A percentile compares a stretch with the other conserved stretches of the same genome.
Evolutionary conservation across 306 rosid genomes (phyloP).

Genomic region (Vigna mungo): DNA sequence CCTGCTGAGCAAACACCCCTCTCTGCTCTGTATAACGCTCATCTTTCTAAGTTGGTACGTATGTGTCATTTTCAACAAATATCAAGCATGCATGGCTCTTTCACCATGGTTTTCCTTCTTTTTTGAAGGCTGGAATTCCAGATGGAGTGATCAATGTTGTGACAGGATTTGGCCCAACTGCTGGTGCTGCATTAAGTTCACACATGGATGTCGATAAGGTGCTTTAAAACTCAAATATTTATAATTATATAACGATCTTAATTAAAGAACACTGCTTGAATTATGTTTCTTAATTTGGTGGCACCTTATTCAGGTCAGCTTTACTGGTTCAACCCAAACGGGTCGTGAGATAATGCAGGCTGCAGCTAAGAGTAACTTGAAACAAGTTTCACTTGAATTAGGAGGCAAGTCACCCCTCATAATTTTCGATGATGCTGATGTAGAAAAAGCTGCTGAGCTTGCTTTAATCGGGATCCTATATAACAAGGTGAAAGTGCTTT

Average conservation of each 20-base stretch:
- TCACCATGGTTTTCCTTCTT: not conserved
- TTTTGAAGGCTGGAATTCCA: slow-evolving; percentile 78
- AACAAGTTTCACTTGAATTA: slow-evolving; percentile 74
- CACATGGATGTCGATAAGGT: slow-evolving; percentile 89
- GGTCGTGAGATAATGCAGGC: slow-evolving; percentile 80
- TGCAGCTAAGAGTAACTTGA: slow-evolving; percentile 80
- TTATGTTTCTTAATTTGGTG: not conserved
- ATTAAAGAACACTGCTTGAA: not conserved
- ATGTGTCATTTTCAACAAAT: not conserved
- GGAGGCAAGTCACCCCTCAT: slow-evolving; percentile 91
- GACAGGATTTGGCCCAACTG: slow-evolving; percentile 74
- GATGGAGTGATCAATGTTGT: slow-evolving; percentile 84
- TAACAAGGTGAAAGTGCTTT: slow-evolving; percentile 63
- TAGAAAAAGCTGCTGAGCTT: slow-evolving; percentile 67
- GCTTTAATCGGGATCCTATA: slow-evolving; percentile 65
- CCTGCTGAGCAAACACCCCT: slow-evolving; percentile 94
- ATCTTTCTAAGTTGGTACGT: slow-evolving; percentile 76
- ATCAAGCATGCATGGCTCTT: not conserved
- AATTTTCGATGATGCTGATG: slow-evolving; percentile 84
- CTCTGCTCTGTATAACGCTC: slow-evolving; percentile 76
- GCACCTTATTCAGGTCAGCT: slow-evolving; percentile 60
- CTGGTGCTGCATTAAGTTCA: slow-evolving; percentile 75
- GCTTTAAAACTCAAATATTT: slow-evolving; percentile 21
- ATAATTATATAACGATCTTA: not conserved
- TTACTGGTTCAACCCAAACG: slow-evolving; percentile 79